Base-by-base conservation (phyloP, 1,139 yeast genomes). In the Hyphopichia wangnamkhiaoensis region DNA sequence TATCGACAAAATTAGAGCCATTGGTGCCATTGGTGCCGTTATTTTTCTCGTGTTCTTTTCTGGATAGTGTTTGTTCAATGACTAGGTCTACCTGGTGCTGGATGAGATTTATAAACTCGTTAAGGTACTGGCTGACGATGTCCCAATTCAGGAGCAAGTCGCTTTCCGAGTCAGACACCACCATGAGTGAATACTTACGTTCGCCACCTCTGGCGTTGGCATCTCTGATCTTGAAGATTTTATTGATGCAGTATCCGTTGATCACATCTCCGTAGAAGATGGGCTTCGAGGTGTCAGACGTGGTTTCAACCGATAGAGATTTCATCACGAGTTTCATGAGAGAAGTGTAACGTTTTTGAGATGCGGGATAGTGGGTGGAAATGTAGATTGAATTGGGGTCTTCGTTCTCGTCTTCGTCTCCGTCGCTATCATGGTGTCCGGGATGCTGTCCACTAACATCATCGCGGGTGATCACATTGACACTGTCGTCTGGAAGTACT, bases 201-300 rank as follows among this genome's bases (percentile, higher is more conserved):
- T 84, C 93, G 5, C 86, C 81, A 1, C 95, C 95, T 40, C 95
- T 71, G 0, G 95, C 91, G 38, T 80, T 76, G 18, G 71, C 65
- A 57, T 88, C 96, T 28, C 71, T 71, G 12, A 87, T 66, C 52
- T 84, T 83, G 63, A 88, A 86, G 5, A 84, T 78, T 42, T 79
- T 69, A 25, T 80, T 76, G 17, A 87, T 62, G 31, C 91, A 82
- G 47, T 81, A 79, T 0, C 95, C 95, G 46, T 80, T 74, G 3
- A 68, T 56, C 6, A 78, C 74, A 52, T 87, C 95, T 2, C 90
- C 90, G 51, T 82, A 82, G 52, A 83, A 77, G 54, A 85, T 65
- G 0, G 95, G 93, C 39, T 80, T 76, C 24, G 78, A 67, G 36
- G 79, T 78, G 48, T 84, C 88, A 16, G 82, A 73, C 13, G 80